Conservation (phyloP, 257 asterid species). For the Ligustrum vulgare region DNA sequence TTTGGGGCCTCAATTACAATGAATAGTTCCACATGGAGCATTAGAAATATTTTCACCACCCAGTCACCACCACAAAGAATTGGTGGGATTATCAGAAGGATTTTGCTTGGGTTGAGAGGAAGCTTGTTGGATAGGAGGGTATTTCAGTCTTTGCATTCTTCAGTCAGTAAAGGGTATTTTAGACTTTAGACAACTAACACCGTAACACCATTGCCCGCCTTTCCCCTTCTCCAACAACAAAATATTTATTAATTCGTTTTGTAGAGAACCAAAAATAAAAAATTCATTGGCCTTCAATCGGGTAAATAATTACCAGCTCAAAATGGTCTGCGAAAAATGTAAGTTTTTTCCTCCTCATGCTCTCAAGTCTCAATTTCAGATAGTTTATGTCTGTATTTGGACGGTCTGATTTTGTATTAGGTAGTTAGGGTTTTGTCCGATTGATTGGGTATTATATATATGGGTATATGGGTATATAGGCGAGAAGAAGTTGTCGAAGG, state of each 20-base stretch:
- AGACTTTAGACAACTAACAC: neutral
- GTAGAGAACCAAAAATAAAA: no score
- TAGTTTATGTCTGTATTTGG: neutral
- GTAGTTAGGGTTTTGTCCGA: conserved; percentile 40
- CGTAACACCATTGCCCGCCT: neutral
- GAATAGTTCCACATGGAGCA: no score
- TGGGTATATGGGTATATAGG: conserved; percentile 38
- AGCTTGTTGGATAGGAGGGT: conserved; percentile 2
- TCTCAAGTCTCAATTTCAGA: neutral
- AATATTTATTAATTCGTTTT: no score
- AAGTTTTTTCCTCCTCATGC: conserved; percentile 18
- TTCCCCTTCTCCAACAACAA: neutral
- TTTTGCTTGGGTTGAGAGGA: conserved; percentile 82
- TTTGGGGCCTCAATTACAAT: no score
- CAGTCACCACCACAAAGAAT: conserved; percentile 12
- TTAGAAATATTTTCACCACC: no score
- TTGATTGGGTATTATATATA: conserved; percentile 25
- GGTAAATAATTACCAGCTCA: conserved; percentile 8
- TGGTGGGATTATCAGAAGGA: conserved; percentile 92
- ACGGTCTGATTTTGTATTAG: conserved; percentile 9
- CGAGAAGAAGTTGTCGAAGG: conserved; percentile 90
- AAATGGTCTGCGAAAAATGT: conserved; percentile 94
- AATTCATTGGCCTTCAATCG: conserved; percentile 2
- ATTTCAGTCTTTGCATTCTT: neutral
- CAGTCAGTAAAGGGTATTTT: neutral